Evolutionary conservation across 441 rosid species (phyloP).

Genomic region (Pelargonium citronellum): DNA sequence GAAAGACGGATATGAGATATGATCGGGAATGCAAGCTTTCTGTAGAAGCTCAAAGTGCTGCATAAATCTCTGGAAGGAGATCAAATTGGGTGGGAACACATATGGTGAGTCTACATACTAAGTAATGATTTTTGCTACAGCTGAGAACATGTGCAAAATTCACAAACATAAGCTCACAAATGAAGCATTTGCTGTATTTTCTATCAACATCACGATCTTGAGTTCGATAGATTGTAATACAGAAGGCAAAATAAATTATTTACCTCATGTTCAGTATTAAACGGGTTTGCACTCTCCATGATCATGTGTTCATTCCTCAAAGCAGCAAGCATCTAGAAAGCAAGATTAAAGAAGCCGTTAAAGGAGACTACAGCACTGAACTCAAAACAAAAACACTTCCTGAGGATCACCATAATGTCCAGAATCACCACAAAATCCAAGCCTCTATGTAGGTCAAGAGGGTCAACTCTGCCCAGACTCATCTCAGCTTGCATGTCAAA

Average conservation of each 20-base stretch:
- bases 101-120: background rate
- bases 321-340: constrained; percentile 77
- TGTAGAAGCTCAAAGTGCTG: constrained; percentile 95
- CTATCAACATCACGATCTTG: too few relatives aligned
- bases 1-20: constrained; percentile 59
- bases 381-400: background rate
- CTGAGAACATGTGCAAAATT: background rate
- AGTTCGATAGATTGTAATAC: background rate
- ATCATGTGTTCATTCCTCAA: constrained; percentile 63
- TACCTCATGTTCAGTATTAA: constrained; percentile 83
- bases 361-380: background rate
- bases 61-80: constrained; percentile 54
- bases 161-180: too few relatives aligned
- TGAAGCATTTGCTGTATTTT: too few relatives aligned
- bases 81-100: constrained; percentile 15
- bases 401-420: background rate
- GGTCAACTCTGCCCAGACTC: too few relatives aligned
- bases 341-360: constrained; percentile 12
- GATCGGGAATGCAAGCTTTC: constrained; percentile 84
- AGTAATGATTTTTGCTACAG: background rate
- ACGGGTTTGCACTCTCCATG: constrained; percentile 56
- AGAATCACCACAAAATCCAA: background rate
- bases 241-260: background rate
- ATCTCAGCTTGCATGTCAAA: background rate
- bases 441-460: background rate